Percentiles rank a stretch among this genome's conserved stretches.
phyloP scores from a whole-genome alignment of 768 basidiomycete species.

The Kondoa malvinella region DNA sequence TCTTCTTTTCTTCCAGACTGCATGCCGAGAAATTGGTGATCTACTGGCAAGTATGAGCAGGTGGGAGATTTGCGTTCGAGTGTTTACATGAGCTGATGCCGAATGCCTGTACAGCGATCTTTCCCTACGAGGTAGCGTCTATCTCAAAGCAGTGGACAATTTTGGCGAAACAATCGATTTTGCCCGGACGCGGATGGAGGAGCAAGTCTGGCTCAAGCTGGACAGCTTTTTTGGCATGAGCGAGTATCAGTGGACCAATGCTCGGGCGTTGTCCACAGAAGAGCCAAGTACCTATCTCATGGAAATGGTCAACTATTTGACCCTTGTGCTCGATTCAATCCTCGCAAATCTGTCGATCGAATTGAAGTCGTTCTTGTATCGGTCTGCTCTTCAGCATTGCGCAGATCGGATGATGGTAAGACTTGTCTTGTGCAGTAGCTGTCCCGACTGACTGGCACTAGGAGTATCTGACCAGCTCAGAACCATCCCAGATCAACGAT shows the following conservation, averaged over 20 bases:
- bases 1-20: slow-evolving; percentile 72
- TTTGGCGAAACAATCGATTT: slow-evolving; percentile 54
- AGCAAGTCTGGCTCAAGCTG: slow-evolving; percentile 72
- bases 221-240: slow-evolving; percentile 90
- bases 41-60: slow-evolving; percentile 60
- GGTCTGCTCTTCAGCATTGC: slow-evolving; percentile 71
- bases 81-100: slow-evolving; percentile 3
- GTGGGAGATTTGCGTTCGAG: slow-evolving; percentile 15
- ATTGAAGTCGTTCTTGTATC: slow-evolving; percentile 79
- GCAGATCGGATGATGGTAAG: slow-evolving; percentile 73
- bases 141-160: slow-evolving; percentile 37
- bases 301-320: slow-evolving; percentile 90
- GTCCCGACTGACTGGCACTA: slow-evolving; percentile 2
- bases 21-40: slow-evolving; percentile 69
- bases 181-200: slow-evolving; percentile 58
- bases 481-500: slow-evolving; percentile 21
- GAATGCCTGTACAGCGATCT: too few relatives aligned
- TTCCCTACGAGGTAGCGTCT: slow-evolving; percentile 35
- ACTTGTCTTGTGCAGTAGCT: slow-evolving; percentile 1
- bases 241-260: slow-evolving; percentile 78
- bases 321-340: slow-evolving; percentile 66
- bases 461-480: slow-evolving; percentile 24
- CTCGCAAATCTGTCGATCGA: slow-evolving; percentile 60
- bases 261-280: slow-evolving; percentile 35
- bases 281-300: slow-evolving; percentile 85